Conservation (phyloP, 129 eudicot species). For the Ambrosia trifida region DNA sequence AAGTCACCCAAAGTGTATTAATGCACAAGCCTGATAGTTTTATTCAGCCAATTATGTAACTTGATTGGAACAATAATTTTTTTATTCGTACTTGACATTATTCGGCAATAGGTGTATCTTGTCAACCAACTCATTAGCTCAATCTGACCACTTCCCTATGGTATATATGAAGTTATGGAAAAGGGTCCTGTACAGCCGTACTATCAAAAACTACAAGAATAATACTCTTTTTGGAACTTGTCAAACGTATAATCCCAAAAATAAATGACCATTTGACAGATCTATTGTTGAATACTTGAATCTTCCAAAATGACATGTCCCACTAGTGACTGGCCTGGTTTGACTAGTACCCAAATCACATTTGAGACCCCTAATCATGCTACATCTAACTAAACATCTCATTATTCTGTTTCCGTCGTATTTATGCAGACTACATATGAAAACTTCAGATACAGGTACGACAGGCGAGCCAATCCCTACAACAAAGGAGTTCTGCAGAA, state of each 20-base stretch:
- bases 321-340: neutral
- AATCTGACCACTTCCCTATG: neutral
- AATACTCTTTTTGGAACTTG: too few species aligned
- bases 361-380: too few species aligned
- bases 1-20: neutral
- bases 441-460: conserved; percentile 92
- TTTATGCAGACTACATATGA: conserved; percentile 88
- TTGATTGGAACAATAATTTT: neutral
- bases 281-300: too few species aligned
- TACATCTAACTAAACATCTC: conserved; percentile 13
- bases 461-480: conserved; percentile 89
- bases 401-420: conserved; percentile 5
- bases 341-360: neutral
- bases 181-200: too few species aligned
- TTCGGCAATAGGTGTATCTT: neutral
- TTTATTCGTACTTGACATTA: neutral
- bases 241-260: too few species aligned
- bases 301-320: too few species aligned
- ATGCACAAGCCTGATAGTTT: neutral
- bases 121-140: neutral
- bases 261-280: too few species aligned
- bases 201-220: too few species aligned
- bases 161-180: too few species aligned
- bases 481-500: conserved; percentile 82
- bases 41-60: neutral